phyloP scores from a whole-genome alignment of 2,329 filamentous ascomycete genomes.

The Nothophaeocryptopus gaeumannii region DNA sequence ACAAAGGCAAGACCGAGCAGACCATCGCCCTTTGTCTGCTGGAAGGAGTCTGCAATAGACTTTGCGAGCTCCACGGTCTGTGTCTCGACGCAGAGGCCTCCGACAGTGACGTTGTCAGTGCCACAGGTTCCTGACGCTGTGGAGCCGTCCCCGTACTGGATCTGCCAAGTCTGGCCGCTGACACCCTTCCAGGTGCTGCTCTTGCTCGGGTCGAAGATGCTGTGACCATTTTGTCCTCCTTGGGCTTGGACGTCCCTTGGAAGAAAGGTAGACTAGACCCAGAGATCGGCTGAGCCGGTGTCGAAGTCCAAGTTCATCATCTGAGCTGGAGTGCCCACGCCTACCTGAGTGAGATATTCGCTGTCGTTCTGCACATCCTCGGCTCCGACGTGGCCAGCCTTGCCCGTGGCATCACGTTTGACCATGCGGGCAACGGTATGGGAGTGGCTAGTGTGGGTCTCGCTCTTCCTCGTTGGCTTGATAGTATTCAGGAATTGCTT shows the following conservation, averaged over 20 bases:
- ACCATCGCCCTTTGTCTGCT: constrained; percentile 57
- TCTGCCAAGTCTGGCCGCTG: constrained; percentile 57
- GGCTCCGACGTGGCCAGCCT: constrained; percentile 23
- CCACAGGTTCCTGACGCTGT: constrained; percentile 64
- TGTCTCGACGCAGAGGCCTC: constrained; percentile 58
- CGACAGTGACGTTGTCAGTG: constrained; percentile 60
- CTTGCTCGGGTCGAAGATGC: constrained; percentile 58
- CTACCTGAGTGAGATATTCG: constrained; percentile 62
- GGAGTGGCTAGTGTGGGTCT: constrained; percentile 8
- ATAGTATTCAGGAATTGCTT: constrained; percentile 11
- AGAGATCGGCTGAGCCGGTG: constrained; percentile 68
- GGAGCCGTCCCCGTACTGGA: constrained; percentile 67
- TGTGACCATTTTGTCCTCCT: constrained; percentile 43
- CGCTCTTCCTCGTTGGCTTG: neutral
- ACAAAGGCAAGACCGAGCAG: constrained; percentile 67
- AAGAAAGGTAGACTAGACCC: constrained; percentile 42
- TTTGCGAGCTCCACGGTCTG: constrained; percentile 66
- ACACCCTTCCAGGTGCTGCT: constrained; percentile 59
- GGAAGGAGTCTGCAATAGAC: constrained; percentile 58
- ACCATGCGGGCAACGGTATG: constrained; percentile 15
- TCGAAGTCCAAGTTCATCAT: constrained; percentile 63
- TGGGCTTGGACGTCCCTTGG: constrained; percentile 26
- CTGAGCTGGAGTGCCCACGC: constrained; percentile 64
- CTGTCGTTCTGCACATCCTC: constrained; percentile 67
- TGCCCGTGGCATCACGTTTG: constrained; percentile 6